Evolutionary conservation across 2,329 filamentous ascomycete genomes (phyloP).

Genomic region (Balansia obtecta): DNA sequence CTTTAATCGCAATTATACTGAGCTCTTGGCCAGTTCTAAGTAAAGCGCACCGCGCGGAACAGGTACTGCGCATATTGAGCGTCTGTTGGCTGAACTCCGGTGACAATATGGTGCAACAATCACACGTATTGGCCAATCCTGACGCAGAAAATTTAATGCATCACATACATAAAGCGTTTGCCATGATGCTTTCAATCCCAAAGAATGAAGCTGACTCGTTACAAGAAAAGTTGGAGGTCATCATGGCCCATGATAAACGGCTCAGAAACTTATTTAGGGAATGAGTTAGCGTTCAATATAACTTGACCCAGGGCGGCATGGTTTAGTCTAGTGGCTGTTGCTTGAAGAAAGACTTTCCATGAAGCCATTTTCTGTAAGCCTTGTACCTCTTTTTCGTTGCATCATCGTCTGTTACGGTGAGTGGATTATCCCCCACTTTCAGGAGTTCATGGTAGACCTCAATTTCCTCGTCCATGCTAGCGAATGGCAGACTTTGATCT

Average conservation of each 20-base stretch:
- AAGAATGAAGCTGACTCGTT: background rate
- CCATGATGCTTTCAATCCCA: background rate
- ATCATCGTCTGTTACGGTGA: slow-evolving; percentile 83
- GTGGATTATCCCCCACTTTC: slow-evolving; percentile 63
- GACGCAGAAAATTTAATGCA: background rate
- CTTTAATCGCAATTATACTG: slow-evolving; percentile 44
- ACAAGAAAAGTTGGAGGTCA: background rate
- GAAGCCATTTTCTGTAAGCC: slow-evolving; percentile 88
- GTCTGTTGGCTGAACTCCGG: slow-evolving; percentile 49
- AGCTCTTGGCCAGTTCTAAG: slow-evolving; percentile 59
- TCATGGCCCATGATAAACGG: background rate
- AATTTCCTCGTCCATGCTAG: slow-evolving; percentile 32
- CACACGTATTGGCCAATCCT: background rate
- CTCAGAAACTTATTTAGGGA: background rate
- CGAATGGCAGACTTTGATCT: slow-evolving; percentile 41
- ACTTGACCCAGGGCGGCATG: background rate
- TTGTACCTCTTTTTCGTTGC: slow-evolving; percentile 89
- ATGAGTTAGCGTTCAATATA: background rate
- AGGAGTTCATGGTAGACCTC: slow-evolving; percentile 65
- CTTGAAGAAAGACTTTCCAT: slow-evolving; percentile 92
- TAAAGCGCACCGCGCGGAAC: slow-evolving; percentile 40
- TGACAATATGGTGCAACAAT: slow-evolving; percentile 15
- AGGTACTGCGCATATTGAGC: slow-evolving; percentile 49
- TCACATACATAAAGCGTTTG: background rate
- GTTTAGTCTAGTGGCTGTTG: slow-evolving; percentile 55